A percentile compares a stretch with the other conserved stretches of the same genome.
Evolutionary conservation across 305 asterid genomes (phyloP).

Genomic region (Solanum aculeatissimum): DNA sequence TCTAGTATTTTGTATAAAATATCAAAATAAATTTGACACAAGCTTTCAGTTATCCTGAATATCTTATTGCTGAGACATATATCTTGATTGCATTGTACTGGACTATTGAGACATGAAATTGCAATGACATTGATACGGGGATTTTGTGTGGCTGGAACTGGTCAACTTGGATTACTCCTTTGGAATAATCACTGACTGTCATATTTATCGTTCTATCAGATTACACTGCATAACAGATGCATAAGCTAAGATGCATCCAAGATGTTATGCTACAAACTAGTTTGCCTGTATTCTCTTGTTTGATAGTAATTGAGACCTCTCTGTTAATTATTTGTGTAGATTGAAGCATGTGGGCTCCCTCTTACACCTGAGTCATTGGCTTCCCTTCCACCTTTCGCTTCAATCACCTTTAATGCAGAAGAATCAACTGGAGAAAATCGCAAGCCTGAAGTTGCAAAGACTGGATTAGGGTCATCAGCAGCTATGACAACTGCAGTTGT

Average conservation of each 20-base stretch:
- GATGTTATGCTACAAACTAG: neutral
- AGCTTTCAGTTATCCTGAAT: neutral
- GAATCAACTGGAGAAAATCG: conserved; percentile 48
- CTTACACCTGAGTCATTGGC: conserved; percentile 76
- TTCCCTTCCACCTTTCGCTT: conserved; percentile 78
- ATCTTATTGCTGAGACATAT: neutral
- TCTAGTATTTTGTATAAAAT: neutral
- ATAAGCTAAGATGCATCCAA: neutral
- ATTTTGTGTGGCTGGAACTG: neutral
- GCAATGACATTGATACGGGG: neutral
- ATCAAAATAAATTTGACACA: neutral
- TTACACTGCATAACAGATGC: neutral
- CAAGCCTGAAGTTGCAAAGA: conserved; percentile 96
- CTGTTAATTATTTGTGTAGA: conserved; percentile 27
- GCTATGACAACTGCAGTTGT: conserved; percentile 99
- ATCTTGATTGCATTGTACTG: neutral
- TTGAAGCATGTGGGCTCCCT: conserved; percentile 81
- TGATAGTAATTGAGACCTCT: neutral
- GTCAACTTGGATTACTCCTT: neutral
- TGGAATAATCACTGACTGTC: neutral
- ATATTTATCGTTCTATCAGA: neutral
- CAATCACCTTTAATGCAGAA: conserved; percentile 72
- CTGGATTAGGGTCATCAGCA: conserved; percentile 96
- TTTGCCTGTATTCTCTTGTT: neutral
- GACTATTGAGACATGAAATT: neutral